Evolutionary conservation across 768 basidiomycete genomes (phyloP).

Genomic region (Tremella mesenterica): DNA sequence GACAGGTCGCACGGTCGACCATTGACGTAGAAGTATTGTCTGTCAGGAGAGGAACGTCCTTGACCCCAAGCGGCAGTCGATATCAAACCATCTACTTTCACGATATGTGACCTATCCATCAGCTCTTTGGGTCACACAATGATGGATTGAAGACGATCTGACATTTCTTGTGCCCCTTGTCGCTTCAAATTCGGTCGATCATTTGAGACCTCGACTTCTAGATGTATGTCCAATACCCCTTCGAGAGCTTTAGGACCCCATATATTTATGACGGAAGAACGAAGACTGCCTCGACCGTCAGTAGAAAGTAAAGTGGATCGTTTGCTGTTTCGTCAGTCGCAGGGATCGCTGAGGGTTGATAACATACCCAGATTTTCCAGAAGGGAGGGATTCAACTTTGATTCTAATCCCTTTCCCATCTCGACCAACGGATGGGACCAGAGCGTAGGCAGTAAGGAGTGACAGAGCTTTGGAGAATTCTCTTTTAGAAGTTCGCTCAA

Average conservation of each 20-base stretch:
- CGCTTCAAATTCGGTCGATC: slow-evolving; percentile 53
- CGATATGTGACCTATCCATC: slow-evolving; percentile 25
- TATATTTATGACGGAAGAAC: slow-evolving; percentile 60
- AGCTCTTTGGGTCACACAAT: neutral
- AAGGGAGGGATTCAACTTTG: slow-evolving; percentile 56
- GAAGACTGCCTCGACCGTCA: slow-evolving; percentile 56
- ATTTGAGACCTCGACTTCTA: slow-evolving; percentile 60
- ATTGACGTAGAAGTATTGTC: slow-evolving; percentile 90
- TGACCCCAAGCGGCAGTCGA: slow-evolving; percentile 70
- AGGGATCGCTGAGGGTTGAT: slow-evolving; percentile 40
- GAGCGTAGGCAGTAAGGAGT: slow-evolving; percentile 76
- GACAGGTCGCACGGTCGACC: slow-evolving; percentile 72
- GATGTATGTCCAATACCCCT: slow-evolving; percentile 62
- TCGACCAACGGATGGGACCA: slow-evolving; percentile 54
- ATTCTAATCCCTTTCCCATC: slow-evolving; percentile 56
- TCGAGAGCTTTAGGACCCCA: slow-evolving; percentile 80
- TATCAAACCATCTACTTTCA: slow-evolving; percentile 66
- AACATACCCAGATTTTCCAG: slow-evolving; percentile 56
- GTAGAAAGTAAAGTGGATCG: slow-evolving; percentile 61
- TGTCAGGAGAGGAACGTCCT: slow-evolving; percentile 68
- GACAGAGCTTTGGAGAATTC: slow-evolving; percentile 80
- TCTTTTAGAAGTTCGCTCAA: slow-evolving; percentile 76
- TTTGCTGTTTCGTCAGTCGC: slow-evolving; percentile 33
- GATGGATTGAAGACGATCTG: slow-evolving; percentile 14
- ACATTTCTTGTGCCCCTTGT: slow-evolving; percentile 45